Percentiles rank a stretch among this genome's conserved stretches.
phyloP scores from a whole-genome alignment of 345 rosid species.

The Sonneratia alba region DNA sequence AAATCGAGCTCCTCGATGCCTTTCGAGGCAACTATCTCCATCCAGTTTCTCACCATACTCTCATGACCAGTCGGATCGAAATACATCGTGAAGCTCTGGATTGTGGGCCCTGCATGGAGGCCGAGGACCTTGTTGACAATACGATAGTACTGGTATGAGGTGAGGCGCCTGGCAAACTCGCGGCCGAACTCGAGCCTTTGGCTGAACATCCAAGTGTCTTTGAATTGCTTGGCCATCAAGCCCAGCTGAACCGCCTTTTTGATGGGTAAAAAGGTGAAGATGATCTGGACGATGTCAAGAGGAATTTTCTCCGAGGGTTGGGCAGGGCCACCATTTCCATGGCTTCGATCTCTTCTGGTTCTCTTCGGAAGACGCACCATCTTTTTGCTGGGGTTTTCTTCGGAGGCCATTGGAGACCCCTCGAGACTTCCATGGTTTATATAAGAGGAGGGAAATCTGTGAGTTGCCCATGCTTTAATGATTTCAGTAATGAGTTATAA shows the following conservation, averaged over 20 bases:
- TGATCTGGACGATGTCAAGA: background rate
- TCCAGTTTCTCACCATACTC: slow-evolving; percentile 11
- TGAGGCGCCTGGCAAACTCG: background rate
- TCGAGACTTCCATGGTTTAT: background rate
- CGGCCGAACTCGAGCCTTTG: slow-evolving; percentile 5
- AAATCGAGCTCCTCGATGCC: slow-evolving; percentile 24
- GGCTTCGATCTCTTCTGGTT: background rate
- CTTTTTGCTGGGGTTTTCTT: background rate
- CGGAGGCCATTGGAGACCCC: background rate
- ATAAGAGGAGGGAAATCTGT: background rate
- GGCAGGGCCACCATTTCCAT: background rate
- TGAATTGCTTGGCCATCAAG: background rate
- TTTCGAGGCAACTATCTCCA: slow-evolving; percentile 3
- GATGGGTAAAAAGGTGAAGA: slow-evolving; percentile 6
- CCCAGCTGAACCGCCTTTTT: background rate
- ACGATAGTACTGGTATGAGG: background rate
- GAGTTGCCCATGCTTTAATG: background rate
- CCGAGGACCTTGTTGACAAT: background rate
- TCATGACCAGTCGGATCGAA: background rate
- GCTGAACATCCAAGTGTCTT: background rate
- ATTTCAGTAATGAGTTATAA: background rate
- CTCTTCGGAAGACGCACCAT: background rate
- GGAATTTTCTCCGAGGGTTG: background rate
- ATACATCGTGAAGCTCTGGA: slow-evolving; percentile 7
- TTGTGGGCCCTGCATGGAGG: slow-evolving; percentile 1